A percentile compares a stretch with the other conserved stretches of the same genome.
Evolutionary conservation across 495 filamentous ascomycete genomes (phyloP).

Genomic region (Schizothecium vesticola): DNA sequence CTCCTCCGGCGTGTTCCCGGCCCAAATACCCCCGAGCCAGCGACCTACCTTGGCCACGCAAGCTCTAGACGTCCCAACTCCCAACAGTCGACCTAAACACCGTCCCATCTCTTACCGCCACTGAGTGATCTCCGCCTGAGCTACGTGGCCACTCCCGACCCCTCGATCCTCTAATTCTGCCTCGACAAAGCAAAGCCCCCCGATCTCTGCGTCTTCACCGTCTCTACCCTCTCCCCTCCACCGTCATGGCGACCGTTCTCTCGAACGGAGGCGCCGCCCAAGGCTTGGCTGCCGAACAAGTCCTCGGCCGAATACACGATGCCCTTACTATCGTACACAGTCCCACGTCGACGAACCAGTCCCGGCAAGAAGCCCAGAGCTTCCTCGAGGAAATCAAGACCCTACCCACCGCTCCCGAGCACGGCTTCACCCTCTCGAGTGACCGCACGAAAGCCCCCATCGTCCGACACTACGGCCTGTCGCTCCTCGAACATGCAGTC

Average conservation of each 20-base stretch:
- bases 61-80: not conserved
- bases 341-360: slow-evolving; percentile 71
- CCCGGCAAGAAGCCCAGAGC: slow-evolving; percentile 73
- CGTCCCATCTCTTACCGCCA: not conserved
- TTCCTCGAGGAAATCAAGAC: slow-evolving; percentile 82
- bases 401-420: slow-evolving; percentile 67
- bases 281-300: slow-evolving; percentile 20
- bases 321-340: slow-evolving; percentile 83
- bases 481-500: slow-evolving; percentile 81
- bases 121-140: slow-evolving; percentile 13
- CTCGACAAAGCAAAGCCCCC: not conserved
- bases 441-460: slow-evolving; percentile 66
- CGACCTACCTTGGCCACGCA: not conserved
- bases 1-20: not conserved
- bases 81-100: not conserved
- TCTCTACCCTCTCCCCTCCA: not conserved
- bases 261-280: slow-evolving; percentile 26
- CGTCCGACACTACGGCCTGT: slow-evolving; percentile 89
- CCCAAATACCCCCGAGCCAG: not conserved
- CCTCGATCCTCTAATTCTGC: not conserved
- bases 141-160: slow-evolving; percentile 9
- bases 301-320: slow-evolving; percentile 60
- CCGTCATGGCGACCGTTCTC: slow-evolving; percentile 15
- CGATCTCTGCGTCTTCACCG: not conserved
- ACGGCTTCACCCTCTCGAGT: slow-evolving; percentile 79